Conservation (phyloP, 2,329 filamentous ascomycete species). For the Fusarium aywerte region DNA sequence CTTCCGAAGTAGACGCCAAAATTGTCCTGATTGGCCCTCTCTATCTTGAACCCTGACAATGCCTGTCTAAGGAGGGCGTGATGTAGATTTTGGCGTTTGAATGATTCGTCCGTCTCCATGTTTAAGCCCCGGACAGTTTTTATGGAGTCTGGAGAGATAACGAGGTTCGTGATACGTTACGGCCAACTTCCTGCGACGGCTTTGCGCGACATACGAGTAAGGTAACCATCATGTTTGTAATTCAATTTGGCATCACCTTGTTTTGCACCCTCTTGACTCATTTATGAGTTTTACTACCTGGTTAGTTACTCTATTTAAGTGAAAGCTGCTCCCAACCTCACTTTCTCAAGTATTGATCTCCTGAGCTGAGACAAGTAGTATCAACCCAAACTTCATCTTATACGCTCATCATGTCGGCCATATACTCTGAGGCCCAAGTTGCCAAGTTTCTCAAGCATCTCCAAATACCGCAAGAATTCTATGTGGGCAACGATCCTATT, state of each 20-base stretch:
- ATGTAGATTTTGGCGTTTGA: background rate
- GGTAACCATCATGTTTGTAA: constrained; percentile 17
- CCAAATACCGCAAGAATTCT: constrained; percentile 46
- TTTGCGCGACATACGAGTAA: constrained; percentile 35
- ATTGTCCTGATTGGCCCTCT: constrained; percentile 40
- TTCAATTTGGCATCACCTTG: constrained; percentile 29
- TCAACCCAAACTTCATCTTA: background rate
- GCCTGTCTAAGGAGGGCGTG: constrained; percentile 26
- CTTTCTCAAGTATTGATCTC: constrained; percentile 1
- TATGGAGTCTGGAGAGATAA: constrained; percentile 29
- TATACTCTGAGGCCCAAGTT: constrained; percentile 47
- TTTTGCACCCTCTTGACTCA: constrained; percentile 26
- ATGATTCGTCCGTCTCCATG: constrained; percentile 23
- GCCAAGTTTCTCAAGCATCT: constrained; percentile 46
- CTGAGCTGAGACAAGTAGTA: background rate
- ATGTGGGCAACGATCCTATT: constrained; percentile 43
- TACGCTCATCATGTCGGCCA: constrained; percentile 41
- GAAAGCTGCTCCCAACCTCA: background rate
- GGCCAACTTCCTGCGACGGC: constrained; percentile 21
- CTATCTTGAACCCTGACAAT: constrained; percentile 14
- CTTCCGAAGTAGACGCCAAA: constrained; percentile 46
- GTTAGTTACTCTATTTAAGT: constrained; percentile 11
- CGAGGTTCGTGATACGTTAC: constrained; percentile 29
- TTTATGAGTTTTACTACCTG: background rate
- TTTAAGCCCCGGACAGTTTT: constrained; percentile 29